Base-by-base conservation (phyloP, 2,329 filamentous ascomycete genomes). In the Lecanicillium sp. region DNA sequence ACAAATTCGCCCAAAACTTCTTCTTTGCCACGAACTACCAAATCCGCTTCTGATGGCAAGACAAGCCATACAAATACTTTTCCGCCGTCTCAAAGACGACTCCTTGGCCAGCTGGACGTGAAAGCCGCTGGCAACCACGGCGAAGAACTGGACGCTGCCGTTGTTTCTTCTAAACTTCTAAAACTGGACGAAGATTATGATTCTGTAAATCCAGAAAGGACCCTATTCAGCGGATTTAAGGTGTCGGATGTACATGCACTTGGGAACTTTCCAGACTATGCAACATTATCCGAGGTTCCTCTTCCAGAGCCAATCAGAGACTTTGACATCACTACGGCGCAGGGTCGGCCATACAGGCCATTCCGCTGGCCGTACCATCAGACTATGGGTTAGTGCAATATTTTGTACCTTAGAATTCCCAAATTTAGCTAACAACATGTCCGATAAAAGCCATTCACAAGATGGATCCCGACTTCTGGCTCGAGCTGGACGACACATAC, bases 351-450 rank as follows among this genome's bases (percentile, higher is more conserved):
- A 0, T 94, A 89, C 54, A 71, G 87, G 29, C 87, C 87, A 0
- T 83, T 94, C 32, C 62, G 87, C 50, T 94, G 87, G 87, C 66
- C 71, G 0, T 94, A 94, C 53, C 85, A 92, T 54, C 87, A 94
- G 54, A 94, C 86, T 0, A 94, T 94, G 87, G 85, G 85, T 90
- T 73, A 33, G n/a, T 7, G 11, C 22, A 7, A 6, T 25, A 25
- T 17, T 18, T 9, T 15, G 9, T 9, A 9, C 5, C 16, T 32
- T 32, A n/a, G n/a, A n/a, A n/a, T 7, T 9, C 30, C 11, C 50
- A 80, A 69, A 33, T 28, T 13, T 19, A 19, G 4, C 3, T 1
- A 0, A 3, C 13, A 12, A 5, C n/a, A 12, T 16, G 19, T n/a
- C 13, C 7, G 11, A 3, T 2, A 17, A 3, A 43, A 92, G 85